Evolutionary conservation across 1,139 yeast species (phyloP).

Genomic region (Geotrichum bryndzae): DNA sequence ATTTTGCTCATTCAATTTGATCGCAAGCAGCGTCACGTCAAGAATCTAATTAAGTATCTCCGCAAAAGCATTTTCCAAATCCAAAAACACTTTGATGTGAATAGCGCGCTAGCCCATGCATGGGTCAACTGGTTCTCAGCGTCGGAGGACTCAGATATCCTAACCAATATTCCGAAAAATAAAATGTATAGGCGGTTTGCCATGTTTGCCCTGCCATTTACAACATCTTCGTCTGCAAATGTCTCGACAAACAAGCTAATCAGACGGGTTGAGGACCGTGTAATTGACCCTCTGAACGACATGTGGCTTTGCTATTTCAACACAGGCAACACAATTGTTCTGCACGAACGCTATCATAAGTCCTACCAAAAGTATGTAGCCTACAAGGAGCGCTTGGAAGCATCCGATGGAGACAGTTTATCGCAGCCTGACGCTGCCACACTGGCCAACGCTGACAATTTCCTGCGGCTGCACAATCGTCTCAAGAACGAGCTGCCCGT

Average conservation of each 20-base stretch:
- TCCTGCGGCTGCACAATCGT: constrained; percentile 26
- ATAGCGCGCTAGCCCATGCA: constrained; percentile 23
- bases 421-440: constrained; percentile 8
- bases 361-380: constrained; percentile 24
- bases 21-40: constrained; percentile 20
- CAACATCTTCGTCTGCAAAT: constrained; percentile 24
- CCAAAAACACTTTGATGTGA: constrained; percentile 26
- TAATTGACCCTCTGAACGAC: constrained; percentile 26
- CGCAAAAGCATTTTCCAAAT: constrained; percentile 21
- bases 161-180: background rate
- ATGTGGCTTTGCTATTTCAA: constrained; percentile 19
- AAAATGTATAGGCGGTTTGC: constrained; percentile 23
- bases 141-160: constrained; percentile 8
- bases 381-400: constrained; percentile 18
- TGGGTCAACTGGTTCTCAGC: constrained; percentile 26
- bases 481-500: constrained; percentile 30
- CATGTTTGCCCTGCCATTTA: constrained; percentile 25
- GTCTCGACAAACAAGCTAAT: constrained; percentile 25
- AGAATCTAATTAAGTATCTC: constrained; percentile 24
- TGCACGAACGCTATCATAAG: constrained; percentile 24
- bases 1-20: constrained; percentile 22
- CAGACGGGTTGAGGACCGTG: constrained; percentile 25
- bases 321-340: constrained; percentile 15
- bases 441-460: constrained; percentile 22
- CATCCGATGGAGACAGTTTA: background rate